A percentile compares a stretch with the other conserved stretches of the same genome.
phyloP scores from a whole-genome alignment of 2,329 filamentous ascomycete genomes.

The Cladobotryum protrusum region DNA sequence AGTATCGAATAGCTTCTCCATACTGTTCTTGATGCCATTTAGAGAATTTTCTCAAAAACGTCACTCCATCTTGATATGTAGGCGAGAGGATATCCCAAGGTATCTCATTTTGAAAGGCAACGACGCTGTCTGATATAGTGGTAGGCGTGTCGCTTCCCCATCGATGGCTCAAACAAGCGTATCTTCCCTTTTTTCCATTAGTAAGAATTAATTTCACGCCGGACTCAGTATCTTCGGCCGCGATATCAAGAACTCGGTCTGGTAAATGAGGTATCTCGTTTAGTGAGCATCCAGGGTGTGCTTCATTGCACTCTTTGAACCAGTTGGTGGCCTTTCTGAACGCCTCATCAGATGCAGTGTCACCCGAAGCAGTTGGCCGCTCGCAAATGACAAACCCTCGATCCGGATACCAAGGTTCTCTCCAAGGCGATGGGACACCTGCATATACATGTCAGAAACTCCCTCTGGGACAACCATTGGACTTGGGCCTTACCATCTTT shows the following conservation, averaged over 20 bases:
- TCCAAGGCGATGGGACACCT: constrained; percentile 7
- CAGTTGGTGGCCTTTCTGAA: constrained; percentile 3
- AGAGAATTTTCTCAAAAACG: constrained; percentile 5
- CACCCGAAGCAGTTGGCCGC: background rate
- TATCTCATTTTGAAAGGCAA: background rate
- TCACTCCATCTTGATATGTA: constrained; percentile 11
- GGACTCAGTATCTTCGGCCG: background rate
- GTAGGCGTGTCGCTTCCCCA: constrained; percentile 4
- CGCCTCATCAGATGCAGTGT: constrained; percentile 4
- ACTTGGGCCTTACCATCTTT: background rate
- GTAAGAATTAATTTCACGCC: constrained; percentile 4
- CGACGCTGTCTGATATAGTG: background rate
- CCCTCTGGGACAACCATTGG: accelerated
- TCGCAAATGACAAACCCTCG: constrained; percentile 2
- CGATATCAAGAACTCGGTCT: constrained; percentile 5
- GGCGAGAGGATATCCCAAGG: constrained; percentile 10
- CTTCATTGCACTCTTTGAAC: constrained; percentile 5
- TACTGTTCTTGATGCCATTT: constrained; percentile 7
- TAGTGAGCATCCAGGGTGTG: background rate
- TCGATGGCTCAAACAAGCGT: constrained; percentile 7
- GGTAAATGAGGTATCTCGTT: constrained; percentile 2
- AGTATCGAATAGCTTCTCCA: constrained; percentile 5
- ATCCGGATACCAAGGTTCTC: constrained; percentile 9
- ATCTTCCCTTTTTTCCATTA: constrained; percentile 2
- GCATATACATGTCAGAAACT: background rate